Percentiles rank a stretch among this genome's conserved stretches.
Conservation (phyloP, 2,329 filamentous ascomycete genomes). For the Talaromyces amestolkiae region DNA sequence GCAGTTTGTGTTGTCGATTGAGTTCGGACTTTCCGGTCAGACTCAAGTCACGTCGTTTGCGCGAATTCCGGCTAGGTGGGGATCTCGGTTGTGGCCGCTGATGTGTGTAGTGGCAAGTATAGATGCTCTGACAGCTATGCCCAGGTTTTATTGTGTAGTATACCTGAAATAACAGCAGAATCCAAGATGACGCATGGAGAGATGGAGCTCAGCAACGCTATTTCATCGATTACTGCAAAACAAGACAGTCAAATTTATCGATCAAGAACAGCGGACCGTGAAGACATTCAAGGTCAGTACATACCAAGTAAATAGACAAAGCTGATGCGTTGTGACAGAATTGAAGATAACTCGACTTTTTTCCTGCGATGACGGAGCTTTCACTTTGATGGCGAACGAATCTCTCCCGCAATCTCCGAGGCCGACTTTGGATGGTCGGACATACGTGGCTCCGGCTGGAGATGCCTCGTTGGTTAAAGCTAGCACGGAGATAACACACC, state of each 20-base stretch:
- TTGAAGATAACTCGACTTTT: not conserved
- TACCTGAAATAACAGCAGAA: slow-evolving; percentile 27
- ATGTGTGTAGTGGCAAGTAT: not conserved
- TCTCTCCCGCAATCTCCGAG: slow-evolving; percentile 11
- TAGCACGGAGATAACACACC: not conserved
- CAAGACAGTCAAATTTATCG: not conserved
- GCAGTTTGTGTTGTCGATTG: not conserved
- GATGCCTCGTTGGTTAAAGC: slow-evolving; percentile 2
- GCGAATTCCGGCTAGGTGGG: not conserved
- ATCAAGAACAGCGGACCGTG: too few species aligned
- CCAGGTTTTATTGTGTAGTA: slow-evolving; percentile 22
- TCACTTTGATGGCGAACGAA: not conserved
- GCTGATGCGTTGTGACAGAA: not conserved
- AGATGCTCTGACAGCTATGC: not conserved
- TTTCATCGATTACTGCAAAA: not conserved
- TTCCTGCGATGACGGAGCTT: slow-evolving; percentile 14
- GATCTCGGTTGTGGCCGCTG: not conserved
- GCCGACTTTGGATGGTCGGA: slow-evolving; percentile 9
- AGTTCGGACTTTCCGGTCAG: not conserved
- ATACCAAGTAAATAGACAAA: not conserved
- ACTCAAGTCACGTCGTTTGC: slow-evolving; percentile 7
- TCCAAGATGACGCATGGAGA: slow-evolving; percentile 23
- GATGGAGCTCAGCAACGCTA: not conserved
- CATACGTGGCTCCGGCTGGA: slow-evolving; percentile 17
- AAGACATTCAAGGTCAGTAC: not conserved